phyloP scores from a whole-genome alignment of 2,329 filamentous ascomycete genomes.

The Pseudocercospora cruenta region DNA sequence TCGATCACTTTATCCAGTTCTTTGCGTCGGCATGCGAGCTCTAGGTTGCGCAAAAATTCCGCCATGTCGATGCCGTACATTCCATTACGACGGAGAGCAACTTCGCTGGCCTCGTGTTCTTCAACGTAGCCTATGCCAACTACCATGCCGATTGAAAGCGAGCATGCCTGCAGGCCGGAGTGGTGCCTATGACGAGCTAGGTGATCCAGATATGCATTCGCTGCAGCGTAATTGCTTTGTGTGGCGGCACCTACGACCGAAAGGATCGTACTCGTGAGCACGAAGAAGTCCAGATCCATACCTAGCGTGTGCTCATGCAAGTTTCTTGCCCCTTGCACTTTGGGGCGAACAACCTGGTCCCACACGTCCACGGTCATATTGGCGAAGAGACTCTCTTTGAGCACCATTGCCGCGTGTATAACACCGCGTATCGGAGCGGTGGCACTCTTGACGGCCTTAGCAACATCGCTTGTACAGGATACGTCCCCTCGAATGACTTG shows the following conservation, averaged over 20 bases:
- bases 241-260: background rate
- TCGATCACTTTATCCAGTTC: background rate
- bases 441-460: background rate
- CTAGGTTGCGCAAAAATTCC: background rate
- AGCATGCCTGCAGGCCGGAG: background rate
- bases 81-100: background rate
- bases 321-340: background rate
- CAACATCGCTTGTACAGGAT: background rate
- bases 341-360: background rate
- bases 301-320: background rate
- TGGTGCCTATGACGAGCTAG: background rate
- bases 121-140: background rate
- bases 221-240: constrained; percentile 6
- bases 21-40: background rate
- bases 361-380: constrained; percentile 45
- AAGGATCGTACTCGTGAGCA: background rate
- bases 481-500: background rate
- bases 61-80: background rate
- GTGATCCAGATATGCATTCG: constrained; percentile 1
- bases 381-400: constrained; percentile 52
- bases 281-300: background rate
- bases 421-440: constrained; percentile 46
- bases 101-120: background rate
- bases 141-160: background rate
- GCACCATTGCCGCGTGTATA: constrained; percentile 51